Evolutionary conservation across 352 stramenopile genomes (phyloP).

Genomic region (Globisporangium yorkense): DNA sequence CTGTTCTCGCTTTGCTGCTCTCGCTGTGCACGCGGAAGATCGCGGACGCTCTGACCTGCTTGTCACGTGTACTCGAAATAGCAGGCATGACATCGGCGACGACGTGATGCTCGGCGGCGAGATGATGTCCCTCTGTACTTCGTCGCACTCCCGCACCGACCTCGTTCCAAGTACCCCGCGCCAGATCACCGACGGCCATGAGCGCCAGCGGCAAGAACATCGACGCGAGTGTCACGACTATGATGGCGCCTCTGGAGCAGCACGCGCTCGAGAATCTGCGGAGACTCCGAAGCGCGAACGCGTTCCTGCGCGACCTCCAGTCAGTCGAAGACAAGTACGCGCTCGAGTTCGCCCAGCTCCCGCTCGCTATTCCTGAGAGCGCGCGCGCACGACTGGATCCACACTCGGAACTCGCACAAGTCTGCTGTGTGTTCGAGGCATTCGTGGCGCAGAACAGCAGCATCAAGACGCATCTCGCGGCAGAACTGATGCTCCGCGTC

Average conservation of each 20-base stretch:
- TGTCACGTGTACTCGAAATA: no score
- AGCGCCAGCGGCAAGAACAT: no score
- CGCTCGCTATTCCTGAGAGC: conserved; percentile 12
- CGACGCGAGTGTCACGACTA: not conserved
- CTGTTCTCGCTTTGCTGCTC: not conserved
- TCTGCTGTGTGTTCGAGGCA: conserved; percentile 22
- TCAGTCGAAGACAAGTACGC: conserved; percentile 32
- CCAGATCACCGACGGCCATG: no score
- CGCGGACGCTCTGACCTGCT: no score
- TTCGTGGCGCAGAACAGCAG: conserved; percentile 17
- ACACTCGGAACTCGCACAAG: conserved; percentile 16
- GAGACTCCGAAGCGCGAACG: conserved; percentile 16
- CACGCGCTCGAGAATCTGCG: conserved; percentile 26
- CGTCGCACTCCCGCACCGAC: no score
- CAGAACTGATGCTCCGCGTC: conserved; percentile 23
- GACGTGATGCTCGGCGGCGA: no score
- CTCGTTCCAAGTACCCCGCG: no score
- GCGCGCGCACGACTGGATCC: not conserved
- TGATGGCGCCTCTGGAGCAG: conserved; percentile 20
- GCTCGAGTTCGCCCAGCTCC: conserved; percentile 21
- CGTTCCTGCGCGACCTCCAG: conserved; percentile 30
- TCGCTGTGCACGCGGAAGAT: no score
- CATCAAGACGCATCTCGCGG: conserved; percentile 17
- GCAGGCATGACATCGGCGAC: no score
- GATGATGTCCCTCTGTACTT: no score